Evolutionary conservation across 2,329 filamentous ascomycete genomes (phyloP), one percentile per base, ranked within the genome.

Genomic region (Dothistroma septosporum): DNA sequence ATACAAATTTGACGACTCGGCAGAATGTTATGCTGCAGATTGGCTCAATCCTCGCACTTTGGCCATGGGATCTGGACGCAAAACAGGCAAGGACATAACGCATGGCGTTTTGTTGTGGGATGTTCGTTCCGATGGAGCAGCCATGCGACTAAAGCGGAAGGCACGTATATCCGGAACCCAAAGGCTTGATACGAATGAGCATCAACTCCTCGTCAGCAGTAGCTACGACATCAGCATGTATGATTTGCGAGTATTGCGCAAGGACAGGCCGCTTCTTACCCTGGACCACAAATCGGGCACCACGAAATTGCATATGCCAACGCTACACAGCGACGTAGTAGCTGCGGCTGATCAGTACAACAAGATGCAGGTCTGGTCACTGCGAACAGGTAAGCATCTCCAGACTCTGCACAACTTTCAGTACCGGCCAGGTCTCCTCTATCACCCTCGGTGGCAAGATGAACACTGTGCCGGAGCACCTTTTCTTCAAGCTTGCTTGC

Each of bases 311-410:
- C 53, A 59, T 35, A 52, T 55, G 1, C 49, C 62, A 16, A 57
- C 24, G 2, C 35, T 53, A 14, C 37, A 57, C 21, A 58, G 55
- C 11, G 55, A 61, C 22, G 21, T 67, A 14, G 41, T 71, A 9
- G 66, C 69, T 16, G 68, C 69, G 10, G 47, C 63, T 7, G 67
- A 69, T 54, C 49, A 56, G 31, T 47, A 61, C 37, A 63, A 67
- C 53, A 59, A 64, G 14, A 47, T 72, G 1, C 64, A 69, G 53
- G 54, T 64, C n/a, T 68, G 69, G 46, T 68, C 66, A 21, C 50
- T 71, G 10, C 58, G 61, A 0, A 61, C 61, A 2, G 67, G 69
- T 16, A 59, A 48, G 46, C 48, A 53, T 35, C 16, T 70, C 37
- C 62, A 53, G 32, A 64, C 65, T 5, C 37, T 70, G 22, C 37